A percentile compares a stretch with the other conserved stretches of the same genome.
Evolutionary conservation across 306 rosid species (phyloP).

Genomic region (Astragalus membranaceus): DNA sequence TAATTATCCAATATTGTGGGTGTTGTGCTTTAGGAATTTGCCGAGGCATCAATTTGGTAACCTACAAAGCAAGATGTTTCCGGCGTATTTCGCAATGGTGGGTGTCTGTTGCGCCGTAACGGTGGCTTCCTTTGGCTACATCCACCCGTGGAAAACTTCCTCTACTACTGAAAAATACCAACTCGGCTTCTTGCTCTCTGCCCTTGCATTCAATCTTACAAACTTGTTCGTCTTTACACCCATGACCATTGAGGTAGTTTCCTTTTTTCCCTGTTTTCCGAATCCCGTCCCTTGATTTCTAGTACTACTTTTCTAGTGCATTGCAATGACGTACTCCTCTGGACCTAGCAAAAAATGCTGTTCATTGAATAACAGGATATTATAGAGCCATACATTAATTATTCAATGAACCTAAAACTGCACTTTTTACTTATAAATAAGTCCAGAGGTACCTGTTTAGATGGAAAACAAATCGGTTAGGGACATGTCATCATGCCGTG

Average conservation of each 20-base stretch:
- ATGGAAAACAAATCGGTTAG: neutral
- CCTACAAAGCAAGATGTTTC: slow-evolving; percentile 98
- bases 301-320: too few relatives aligned
- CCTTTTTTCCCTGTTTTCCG: neutral
- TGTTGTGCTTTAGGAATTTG: slow-evolving; percentile 50
- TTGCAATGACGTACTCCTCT: too few relatives aligned
- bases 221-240: slow-evolving; percentile 89
- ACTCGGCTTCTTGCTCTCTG: slow-evolving; percentile 84
- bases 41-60: slow-evolving; percentile 99
- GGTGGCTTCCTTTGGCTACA: slow-evolving; percentile 74
- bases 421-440: too few relatives aligned
- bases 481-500: neutral
- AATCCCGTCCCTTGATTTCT: neutral
- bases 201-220: slow-evolving; percentile 75
- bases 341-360: too few relatives aligned
- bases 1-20: too few relatives aligned
- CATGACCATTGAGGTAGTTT: slow-evolving; percentile 86
- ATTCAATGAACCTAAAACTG: too few relatives aligned
- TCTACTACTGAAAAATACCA: slow-evolving; percentile 72
- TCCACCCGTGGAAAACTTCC: slow-evolving; percentile 90
- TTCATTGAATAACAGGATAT: too few relatives aligned
- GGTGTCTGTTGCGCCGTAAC: slow-evolving; percentile 64
- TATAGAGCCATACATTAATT: too few relatives aligned
- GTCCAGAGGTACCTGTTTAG: neutral
- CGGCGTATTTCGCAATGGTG: slow-evolving; percentile 84